Conservation (phyloP, 164 flowering plant species). For the Piper longum region DNA sequence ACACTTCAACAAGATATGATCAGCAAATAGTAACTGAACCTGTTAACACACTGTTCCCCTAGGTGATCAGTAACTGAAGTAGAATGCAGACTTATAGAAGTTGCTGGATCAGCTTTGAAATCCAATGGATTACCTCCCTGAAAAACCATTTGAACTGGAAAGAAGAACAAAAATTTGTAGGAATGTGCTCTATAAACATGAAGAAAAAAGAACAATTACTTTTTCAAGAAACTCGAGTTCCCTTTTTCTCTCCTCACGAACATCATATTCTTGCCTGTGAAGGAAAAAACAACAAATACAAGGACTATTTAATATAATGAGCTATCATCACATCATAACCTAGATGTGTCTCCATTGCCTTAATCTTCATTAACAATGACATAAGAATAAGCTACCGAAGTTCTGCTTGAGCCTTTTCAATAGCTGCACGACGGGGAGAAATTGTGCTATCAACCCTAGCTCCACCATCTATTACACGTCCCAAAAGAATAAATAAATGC, state of each 20-base stretch:
- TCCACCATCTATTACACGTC: constrained; percentile 83
- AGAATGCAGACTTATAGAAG: constrained; percentile 80
- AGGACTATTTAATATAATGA: background rate
- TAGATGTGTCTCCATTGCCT: background rate
- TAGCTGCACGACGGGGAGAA: constrained; percentile 78
- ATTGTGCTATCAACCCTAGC: constrained; percentile 51
- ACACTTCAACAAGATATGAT: no score
- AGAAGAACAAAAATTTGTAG: background rate
- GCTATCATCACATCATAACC: background rate
- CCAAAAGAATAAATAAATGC: constrained; percentile 7
- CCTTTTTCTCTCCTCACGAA: constrained; percentile 75
- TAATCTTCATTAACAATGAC: background rate
- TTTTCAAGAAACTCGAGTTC: constrained; percentile 95
- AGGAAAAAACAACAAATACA: constrained; percentile 1
- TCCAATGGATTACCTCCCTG: constrained; percentile 99
- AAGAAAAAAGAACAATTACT: constrained; percentile 23
- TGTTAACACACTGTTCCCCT: constrained; percentile 48
- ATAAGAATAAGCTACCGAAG: constrained; percentile 42
- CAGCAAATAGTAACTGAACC: constrained; percentile 22
- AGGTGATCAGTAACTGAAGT: constrained; percentile 77
- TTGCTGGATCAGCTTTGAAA: constrained; percentile 53
- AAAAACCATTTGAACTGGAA: constrained; percentile 7
- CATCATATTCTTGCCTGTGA: constrained; percentile 84
- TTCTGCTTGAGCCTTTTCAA: constrained; percentile 85
- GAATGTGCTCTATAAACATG: background rate